phyloP scores from a whole-genome alignment of 306 rosid species.

The Oxytropis ochrocephala region DNA sequence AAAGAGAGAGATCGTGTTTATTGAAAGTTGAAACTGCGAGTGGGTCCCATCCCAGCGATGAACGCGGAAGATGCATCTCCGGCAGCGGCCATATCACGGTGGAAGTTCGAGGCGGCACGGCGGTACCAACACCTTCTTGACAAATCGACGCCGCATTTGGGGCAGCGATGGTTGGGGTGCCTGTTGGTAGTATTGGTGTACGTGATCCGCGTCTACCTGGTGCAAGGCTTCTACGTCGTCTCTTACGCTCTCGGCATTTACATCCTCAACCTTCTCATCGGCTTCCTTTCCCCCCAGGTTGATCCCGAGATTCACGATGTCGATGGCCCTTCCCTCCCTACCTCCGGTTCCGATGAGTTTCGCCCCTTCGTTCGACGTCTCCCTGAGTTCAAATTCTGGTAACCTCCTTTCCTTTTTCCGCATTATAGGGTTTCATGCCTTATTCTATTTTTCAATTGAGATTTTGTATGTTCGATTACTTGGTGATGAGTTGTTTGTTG shows the following conservation, averaged over 20 bases:
- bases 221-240: slow-evolving; percentile 84
- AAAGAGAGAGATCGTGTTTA: neutral
- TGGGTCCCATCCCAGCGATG: slow-evolving; percentile 32
- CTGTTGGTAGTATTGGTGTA: slow-evolving; percentile 43
- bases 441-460: neutral
- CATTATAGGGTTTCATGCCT: neutral
- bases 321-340: slow-evolving; percentile 76
- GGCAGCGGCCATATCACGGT: slow-evolving; percentile 41
- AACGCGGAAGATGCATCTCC: slow-evolving; percentile 40
- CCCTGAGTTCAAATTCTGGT: slow-evolving; percentile 98
- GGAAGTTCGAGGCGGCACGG: slow-evolving; percentile 47
- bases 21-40: neutral
- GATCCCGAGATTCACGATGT: slow-evolving; percentile 74
- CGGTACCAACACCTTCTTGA: slow-evolving; percentile 80
- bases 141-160: slow-evolving; percentile 61
- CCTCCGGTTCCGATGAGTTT: slow-evolving; percentile 74
- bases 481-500: neutral
- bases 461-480: neutral
- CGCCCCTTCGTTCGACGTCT: slow-evolving; percentile 97
- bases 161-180: slow-evolving; percentile 64
- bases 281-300: slow-evolving; percentile 91
- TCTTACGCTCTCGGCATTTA: slow-evolving; percentile 90
- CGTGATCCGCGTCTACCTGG: slow-evolving; percentile 63
- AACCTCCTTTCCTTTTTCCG: neutral
- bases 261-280: slow-evolving; percentile 81